Base-by-base conservation (phyloP, 352 stramenopile species). In the Globisporangium solare region DNA sequence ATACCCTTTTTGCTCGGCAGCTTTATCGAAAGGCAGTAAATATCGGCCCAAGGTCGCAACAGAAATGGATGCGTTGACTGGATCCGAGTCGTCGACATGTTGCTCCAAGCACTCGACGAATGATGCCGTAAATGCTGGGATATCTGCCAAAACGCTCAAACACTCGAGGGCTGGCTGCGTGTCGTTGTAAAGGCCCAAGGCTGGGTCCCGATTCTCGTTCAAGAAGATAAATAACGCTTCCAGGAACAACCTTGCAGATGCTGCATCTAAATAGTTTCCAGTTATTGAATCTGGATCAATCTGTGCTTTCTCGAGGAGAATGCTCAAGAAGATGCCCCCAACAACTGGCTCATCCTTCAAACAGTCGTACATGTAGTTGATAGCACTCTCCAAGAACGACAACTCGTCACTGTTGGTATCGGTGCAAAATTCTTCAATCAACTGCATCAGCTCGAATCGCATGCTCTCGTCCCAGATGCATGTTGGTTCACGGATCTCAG, bases 351-450 rank as follows among this genome's bases (percentile, higher is more conserved):
- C 80, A 7, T 70, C 67, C 42, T 83, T 85, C 12, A 93, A 51
- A 52, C 80, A 89, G 63, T 91, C 80, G 56, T 93, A 93, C 74
- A 89, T 89, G 64, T 93, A 79, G 55, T 73, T 87, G 1, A 70
- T 76, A 5, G 79, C 70, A 48, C 61, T 88, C 53, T 93, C 83
- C 54, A 93, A 46, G 51, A 91, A 83, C 0, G 74, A 82, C 40
- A 90, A 46, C 27, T 76, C 76, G 35, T 89, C 72, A 14, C 64
- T 74, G 56, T 56, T 72, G 17, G 45, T 58, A 54, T 87, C 70
- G 12, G 67, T 83, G 47, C 77, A 91, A 60, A 88, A 86, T 20
- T 91, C 83, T 61, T 86, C 75, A 10, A 83, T 89, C 15, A 91
- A 54, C 40, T 87, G 71, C 58, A 84, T 79, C n/a, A 93, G 55